phyloP scores from a whole-genome alignment of 1,139 yeast genomes.

The Magnusiomyces tetraspermus region DNA sequence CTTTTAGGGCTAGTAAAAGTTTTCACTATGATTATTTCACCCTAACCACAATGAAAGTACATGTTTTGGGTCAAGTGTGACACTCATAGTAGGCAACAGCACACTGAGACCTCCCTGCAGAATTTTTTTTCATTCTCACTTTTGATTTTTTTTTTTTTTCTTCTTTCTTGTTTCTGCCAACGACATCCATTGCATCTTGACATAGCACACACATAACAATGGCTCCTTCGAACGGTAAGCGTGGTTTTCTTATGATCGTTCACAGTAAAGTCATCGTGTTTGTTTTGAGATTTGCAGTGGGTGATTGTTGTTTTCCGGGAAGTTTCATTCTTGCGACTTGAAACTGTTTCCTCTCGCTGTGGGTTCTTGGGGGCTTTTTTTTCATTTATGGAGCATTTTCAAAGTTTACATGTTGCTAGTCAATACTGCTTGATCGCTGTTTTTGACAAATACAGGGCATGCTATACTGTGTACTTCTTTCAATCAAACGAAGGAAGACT shows the following conservation, averaged over 20 bases:
- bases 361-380: neutral
- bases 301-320: conserved; percentile 3
- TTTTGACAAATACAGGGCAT: neutral
- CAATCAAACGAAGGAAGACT: neutral
- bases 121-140: neutral
- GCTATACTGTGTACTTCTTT: neutral
- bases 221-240: conserved; percentile 19
- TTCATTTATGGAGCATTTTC: neutral
- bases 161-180: conserved; percentile 8
- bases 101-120: neutral
- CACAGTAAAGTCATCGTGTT: neutral
- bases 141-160: conserved; percentile 3
- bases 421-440: neutral
- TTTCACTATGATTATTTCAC: neutral
- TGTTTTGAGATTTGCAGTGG: neutral
- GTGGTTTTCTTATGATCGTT: conserved; percentile 17
- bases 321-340: neutral
- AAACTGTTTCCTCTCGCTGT: neutral
- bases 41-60: neutral
- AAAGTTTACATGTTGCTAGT: neutral
- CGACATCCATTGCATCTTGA: conserved; percentile 16
- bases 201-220: conserved; percentile 14
- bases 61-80: neutral
- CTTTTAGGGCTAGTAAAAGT: neutral
- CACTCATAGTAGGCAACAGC: neutral